Evolutionary conservation across 2,329 filamentous ascomycete species (phyloP).

Genomic region (Cladosporium sp.): DNA sequence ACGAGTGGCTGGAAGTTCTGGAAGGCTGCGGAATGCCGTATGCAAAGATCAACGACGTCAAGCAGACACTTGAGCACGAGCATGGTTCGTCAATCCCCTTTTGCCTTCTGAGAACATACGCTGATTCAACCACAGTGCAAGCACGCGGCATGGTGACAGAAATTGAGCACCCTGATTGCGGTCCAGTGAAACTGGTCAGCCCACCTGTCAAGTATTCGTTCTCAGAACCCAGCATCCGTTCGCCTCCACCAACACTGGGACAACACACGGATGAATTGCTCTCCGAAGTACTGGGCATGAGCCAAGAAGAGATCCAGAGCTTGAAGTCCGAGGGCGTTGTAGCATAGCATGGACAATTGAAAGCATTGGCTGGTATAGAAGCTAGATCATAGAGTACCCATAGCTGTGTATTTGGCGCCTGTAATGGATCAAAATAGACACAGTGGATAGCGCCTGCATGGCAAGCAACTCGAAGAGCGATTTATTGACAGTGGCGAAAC

Average conservation of each 20-base stretch:
- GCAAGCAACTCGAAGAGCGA: no score
- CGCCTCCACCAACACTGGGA: constrained; percentile 76
- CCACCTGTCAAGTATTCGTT: constrained; percentile 93
- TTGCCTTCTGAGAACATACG: neutral
- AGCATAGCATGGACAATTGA: constrained; percentile 32
- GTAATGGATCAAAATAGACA: no score
- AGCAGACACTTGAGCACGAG: constrained; percentile 74
- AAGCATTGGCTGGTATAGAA: no score
- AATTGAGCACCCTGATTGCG: constrained; percentile 77
- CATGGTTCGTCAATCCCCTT: constrained; percentile 57
- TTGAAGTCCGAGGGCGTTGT: constrained; percentile 67
- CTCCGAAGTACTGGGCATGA: constrained; percentile 58
- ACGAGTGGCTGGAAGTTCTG: constrained; percentile 80
- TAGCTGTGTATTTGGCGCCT: no score
- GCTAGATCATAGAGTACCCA: no score
- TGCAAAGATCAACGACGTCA: constrained; percentile 89
- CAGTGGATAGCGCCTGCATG: no score
- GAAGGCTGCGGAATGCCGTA: constrained; percentile 94
- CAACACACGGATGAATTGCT: constrained; percentile 82
- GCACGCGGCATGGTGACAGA: constrained; percentile 88
- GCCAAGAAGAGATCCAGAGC: constrained; percentile 53
- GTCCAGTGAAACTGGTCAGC: constrained; percentile 83
- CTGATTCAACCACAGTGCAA: constrained; percentile 40
- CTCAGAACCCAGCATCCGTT: constrained; percentile 70
- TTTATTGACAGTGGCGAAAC: no score